Evolutionary conservation across 2,329 filamentous ascomycete genomes (phyloP).

Genomic region (Curvularia sp.): DNA sequence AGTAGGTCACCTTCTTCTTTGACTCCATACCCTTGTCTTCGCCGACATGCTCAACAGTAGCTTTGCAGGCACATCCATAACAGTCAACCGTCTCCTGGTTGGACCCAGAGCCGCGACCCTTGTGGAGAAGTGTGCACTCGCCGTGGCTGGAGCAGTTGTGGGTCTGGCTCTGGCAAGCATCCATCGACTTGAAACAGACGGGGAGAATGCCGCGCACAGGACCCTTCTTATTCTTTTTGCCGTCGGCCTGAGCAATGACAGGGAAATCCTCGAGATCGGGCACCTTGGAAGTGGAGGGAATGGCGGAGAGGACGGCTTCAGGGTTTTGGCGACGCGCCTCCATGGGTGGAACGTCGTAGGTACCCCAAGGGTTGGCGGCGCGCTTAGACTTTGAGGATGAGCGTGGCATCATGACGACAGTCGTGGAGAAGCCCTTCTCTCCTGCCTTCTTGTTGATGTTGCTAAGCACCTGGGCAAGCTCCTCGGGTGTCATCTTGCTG

Average conservation of each 20-base stretch:
- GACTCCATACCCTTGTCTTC: conserved; percentile 59
- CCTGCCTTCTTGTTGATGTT: conserved; percentile 20
- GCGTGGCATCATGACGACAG: conserved; percentile 49
- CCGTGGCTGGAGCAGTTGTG: conserved; percentile 85
- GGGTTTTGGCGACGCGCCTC: conserved; percentile 39
- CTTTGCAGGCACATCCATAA: conserved; percentile 78
- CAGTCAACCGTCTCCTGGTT: conserved; percentile 61
- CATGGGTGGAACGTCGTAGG: conserved; percentile 40
- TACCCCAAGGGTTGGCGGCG: conserved; percentile 44
- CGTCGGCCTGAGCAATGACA: conserved; percentile 30
- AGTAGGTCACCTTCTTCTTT: conserved; percentile 67
- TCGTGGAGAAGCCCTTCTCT: conserved; percentile 37
- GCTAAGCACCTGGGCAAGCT: conserved; percentile 23
- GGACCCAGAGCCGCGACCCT: conserved; percentile 44
- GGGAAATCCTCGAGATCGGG: conserved; percentile 41
- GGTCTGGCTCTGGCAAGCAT: conserved; percentile 73
- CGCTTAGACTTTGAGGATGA: conserved; percentile 42
- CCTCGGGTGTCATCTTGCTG: conserved; percentile 23
- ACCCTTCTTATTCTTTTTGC: conserved; percentile 27
- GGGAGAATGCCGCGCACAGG: conserved; percentile 65
- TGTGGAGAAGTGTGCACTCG: conserved; percentile 72
- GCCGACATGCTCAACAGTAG: conserved; percentile 60
- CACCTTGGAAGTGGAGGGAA: conserved; percentile 36
- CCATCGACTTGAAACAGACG: conserved; percentile 75
- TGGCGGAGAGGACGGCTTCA: conserved; percentile 41